phyloP scores from a whole-genome alignment of 164 flowering plant genomes.

The Chloranthus sessilifolius region DNA sequence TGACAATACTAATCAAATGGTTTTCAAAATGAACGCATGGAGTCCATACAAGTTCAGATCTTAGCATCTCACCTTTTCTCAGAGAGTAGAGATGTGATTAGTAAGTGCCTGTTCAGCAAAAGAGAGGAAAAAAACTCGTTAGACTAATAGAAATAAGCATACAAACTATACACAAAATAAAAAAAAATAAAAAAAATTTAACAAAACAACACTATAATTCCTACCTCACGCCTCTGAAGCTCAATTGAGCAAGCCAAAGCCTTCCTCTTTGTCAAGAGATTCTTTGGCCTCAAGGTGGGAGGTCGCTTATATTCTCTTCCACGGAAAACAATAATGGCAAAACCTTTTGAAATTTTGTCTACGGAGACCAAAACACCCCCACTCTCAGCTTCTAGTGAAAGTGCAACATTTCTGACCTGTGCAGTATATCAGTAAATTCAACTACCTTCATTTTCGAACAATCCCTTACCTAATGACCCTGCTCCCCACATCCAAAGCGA shows the following conservation, averaged over 20 bases:
- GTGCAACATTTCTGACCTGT: conserved; percentile 64
- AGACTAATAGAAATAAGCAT: too few species aligned
- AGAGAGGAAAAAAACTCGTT: conserved; percentile 7
- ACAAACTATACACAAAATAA: too few species aligned
- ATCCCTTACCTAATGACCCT: too few species aligned
- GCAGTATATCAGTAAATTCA: too few species aligned
- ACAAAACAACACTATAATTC: too few species aligned
- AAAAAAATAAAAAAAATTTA: too few species aligned
- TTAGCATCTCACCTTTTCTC: conserved; percentile 40
- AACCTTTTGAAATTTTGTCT: conserved; percentile 83
- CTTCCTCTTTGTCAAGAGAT: conserved; percentile 87
- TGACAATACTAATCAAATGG: background rate
- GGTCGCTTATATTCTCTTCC: conserved; percentile 87
- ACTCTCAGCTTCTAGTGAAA: conserved; percentile 89
- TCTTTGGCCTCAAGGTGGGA: conserved; percentile 66
- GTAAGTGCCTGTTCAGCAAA: conserved; percentile 61
- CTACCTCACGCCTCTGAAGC: conserved; percentile 94
- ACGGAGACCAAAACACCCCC: conserved; percentile 91
- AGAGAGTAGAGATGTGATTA: conserved; percentile 58
- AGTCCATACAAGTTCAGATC: conserved; percentile 72
- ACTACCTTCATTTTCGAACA: too few species aligned
- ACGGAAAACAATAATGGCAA: conserved; percentile 69
- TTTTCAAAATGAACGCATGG: background rate
- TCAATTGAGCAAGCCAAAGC: conserved; percentile 94
- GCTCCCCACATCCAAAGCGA: too few species aligned